These are phyloP conservation scores for Adansonia gregorii DNA, from an alignment of 441 rosid genomes.

Conservation along the genomic window DNA sequence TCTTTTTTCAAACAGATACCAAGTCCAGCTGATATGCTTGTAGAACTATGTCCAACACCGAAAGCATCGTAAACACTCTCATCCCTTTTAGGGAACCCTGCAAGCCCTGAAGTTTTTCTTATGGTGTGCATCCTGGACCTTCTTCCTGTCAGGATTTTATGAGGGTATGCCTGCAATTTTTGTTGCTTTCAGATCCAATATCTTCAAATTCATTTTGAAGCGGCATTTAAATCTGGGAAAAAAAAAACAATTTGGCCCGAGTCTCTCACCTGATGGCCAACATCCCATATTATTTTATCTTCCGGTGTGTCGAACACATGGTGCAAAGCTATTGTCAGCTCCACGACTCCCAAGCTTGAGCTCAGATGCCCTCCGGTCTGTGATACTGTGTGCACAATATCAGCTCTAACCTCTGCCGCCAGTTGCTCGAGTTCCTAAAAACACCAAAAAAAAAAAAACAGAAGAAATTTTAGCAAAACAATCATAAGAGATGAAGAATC, in stretches of 20 bases:
- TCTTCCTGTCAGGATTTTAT: conserved; percentile 79
- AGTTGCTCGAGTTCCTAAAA: conserved; percentile 70
- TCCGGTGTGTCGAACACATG: conserved; percentile 68
- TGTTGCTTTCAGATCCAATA: no score
- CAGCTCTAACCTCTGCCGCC: conserved; percentile 74
- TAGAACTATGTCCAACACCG: conserved; percentile 78
- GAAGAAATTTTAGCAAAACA: not conserved
- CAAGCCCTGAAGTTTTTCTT: conserved; percentile 71
- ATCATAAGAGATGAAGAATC: not conserved
- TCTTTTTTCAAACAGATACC: conserved; percentile 41
- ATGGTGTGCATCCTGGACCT: conserved; percentile 73
- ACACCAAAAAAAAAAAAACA: not conserved
- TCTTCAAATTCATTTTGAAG: not conserved
- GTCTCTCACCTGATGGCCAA: conserved; percentile 73
- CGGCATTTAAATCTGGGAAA: not conserved
- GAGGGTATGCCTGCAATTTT: conserved; percentile 63
- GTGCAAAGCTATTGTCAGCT: conserved; percentile 64
- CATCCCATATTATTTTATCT: conserved; percentile 79
- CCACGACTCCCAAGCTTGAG: conserved; percentile 72
- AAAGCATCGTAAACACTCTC: conserved; percentile 74
- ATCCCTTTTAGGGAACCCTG: conserved; percentile 80
- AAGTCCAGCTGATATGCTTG: conserved; percentile 83
- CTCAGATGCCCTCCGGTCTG: conserved; percentile 75
- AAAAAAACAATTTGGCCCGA: not conserved
- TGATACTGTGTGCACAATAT: conserved; percentile 58